Base-by-base conservation (phyloP, 192 early-diverging fungal species). In the Chytriomyces sp. region DNA sequence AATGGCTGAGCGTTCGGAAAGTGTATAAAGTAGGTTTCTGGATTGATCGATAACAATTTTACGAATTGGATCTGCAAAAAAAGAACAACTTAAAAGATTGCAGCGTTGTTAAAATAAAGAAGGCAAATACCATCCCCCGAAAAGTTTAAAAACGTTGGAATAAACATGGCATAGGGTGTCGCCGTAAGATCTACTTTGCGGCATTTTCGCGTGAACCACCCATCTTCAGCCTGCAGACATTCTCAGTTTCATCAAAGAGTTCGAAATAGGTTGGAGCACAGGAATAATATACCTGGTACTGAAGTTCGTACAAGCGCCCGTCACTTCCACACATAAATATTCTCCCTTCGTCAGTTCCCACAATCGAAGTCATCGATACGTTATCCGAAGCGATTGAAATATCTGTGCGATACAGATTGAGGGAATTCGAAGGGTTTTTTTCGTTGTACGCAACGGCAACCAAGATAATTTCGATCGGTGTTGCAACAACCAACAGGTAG, bases 271-370 rank as follows among this genome's bases (percentile, higher is more conserved):
- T 47, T 18, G 62, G 18, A 48, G 7, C 44, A 46, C 24, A 45
- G 7, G 24, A 66, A 35, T 46, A 76, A 18, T 50, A 18, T 35
- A 81, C 83, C 81, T 94, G 92, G 79, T 98, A 98, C 44, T 84
- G 84, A 47, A 98, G 84, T 83, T 98, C 97, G 84, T 93, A 96
- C 11, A 98, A 76, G 69, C 91, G 87, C 35, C 94, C 94, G 79
- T 96, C 92, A 70, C 90, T 90, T 60, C 96, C 96, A 28, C 90
- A 82, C 93, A 97, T 93, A 69, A 97, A 96, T 45, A 98, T 91
- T 5, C 97, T 86, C 23, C 97, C 97, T 49, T 91, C 83, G 18
- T 60, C 72, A 9, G 95, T 92, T 9, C 94, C 94, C 11, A 86
- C 82, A 68, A 98, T 96, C 59, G 86, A 87, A 57, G 82, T 87